Percentiles rank a stretch among this genome's conserved stretches.
phyloP scores from a whole-genome alignment of 1,139 yeast genomes.

The Hansenula sp. region DNA sequence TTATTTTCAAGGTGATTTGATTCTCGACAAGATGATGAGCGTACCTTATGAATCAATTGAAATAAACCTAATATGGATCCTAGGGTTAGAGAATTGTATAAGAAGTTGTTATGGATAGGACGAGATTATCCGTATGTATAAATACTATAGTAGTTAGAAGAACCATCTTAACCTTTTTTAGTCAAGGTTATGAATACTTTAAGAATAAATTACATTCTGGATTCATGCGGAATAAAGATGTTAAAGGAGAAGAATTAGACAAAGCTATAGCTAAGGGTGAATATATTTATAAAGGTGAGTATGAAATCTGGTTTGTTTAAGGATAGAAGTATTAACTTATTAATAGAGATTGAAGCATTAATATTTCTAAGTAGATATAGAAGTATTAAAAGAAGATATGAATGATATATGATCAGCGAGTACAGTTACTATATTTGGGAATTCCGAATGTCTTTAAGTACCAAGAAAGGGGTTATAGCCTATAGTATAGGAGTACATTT shows the following conservation, averaged over 20 bases:
- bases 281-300: conserved; percentile 28
- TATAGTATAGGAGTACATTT: no score
- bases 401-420: not conserved
- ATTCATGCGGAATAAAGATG: conserved; percentile 21
- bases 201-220: conserved; percentile 20
- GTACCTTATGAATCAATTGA: no score
- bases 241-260: conserved; percentile 21
- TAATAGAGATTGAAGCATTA: conserved; percentile 27
- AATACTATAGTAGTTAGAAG: not conserved
- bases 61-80: no score
- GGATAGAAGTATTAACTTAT: not conserved
- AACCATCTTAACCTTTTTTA: not conserved
- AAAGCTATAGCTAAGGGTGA: conserved; percentile 32
- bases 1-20: no score
- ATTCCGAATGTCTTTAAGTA: no score
- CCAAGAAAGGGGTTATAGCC: no score
- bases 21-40: no score
- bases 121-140: conserved; percentile 37
- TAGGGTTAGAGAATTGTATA: conserved; percentile 29
- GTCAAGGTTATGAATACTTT: conserved; percentile 19
- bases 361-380: conserved; percentile 31
- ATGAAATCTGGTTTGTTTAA: not conserved
- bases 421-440: no score
- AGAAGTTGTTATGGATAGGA: conserved; percentile 33
- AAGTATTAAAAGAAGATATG: conserved; percentile 30